Evolutionary conservation across 1,284 basidiomycete species (phyloP).

Genomic region (Malassezia japonica): DNA sequence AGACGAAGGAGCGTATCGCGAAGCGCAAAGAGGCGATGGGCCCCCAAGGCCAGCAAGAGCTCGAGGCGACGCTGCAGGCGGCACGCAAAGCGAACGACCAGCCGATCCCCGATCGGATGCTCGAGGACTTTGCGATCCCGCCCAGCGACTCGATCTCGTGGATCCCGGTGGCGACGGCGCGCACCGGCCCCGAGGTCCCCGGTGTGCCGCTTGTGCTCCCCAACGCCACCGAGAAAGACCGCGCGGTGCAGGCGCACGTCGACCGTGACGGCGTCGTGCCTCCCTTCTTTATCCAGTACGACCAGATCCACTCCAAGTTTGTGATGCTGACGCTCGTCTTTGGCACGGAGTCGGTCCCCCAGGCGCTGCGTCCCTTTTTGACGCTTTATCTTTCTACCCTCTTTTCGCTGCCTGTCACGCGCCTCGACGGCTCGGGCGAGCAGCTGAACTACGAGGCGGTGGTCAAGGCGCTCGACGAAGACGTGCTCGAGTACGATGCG

Average conservation of each 20-base stretch:
- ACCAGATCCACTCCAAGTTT: constrained; percentile 69
- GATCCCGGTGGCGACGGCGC: constrained; percentile 75
- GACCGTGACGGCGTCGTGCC: constrained; percentile 61
- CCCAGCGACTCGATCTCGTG: constrained; percentile 72
- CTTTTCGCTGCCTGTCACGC: constrained; percentile 75
- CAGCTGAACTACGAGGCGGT: constrained; percentile 76
- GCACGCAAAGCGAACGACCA: constrained; percentile 79
- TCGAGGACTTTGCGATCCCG: constrained; percentile 1
- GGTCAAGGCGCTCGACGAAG: constrained; percentile 75
- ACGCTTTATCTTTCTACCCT: constrained; percentile 75
- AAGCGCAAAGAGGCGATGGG: constrained; percentile 66
- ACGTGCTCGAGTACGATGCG: constrained; percentile 78
- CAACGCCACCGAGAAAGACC: background rate
- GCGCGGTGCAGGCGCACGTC: constrained; percentile 58
- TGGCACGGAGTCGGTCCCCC: constrained; percentile 50
- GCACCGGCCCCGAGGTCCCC: background rate
- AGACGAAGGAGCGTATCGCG: constrained; percentile 69
- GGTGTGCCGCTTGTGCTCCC: constrained; percentile 49
- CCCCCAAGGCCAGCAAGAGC: constrained; percentile 66
- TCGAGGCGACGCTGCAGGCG: constrained; percentile 62
- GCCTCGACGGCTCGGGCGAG: constrained; percentile 57
- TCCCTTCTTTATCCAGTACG: constrained; percentile 86
- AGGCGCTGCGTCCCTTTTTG: constrained; percentile 55
- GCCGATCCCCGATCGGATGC: constrained; percentile 62
- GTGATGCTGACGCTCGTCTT: constrained; percentile 63